Evolutionary conservation across 352 stramenopile species (phyloP).

Genomic region (Phytophthora niederhauseri): DNA sequence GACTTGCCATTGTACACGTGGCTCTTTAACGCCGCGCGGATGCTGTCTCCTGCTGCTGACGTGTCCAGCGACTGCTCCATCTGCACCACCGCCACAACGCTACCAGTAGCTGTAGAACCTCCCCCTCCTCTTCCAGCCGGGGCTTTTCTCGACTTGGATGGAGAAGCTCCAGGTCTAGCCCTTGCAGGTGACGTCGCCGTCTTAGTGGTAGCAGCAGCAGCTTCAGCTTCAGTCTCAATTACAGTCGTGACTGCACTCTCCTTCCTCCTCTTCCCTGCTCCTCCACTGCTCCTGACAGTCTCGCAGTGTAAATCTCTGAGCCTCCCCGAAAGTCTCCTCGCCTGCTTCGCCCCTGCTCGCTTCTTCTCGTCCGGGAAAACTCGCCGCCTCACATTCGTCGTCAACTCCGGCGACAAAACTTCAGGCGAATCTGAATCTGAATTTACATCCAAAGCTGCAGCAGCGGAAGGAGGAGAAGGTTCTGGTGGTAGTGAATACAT

Average conservation of each 20-base stretch:
- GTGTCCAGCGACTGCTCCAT: conserved; percentile 51
- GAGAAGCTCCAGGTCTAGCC: conserved; percentile 6
- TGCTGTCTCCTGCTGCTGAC: conserved; percentile 41
- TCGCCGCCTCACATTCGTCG: conserved; percentile 7
- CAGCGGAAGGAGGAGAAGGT: background rate
- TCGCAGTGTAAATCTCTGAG: conserved; percentile 29
- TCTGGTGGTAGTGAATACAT: conserved; percentile 10
- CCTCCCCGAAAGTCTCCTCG: conserved; percentile 26
- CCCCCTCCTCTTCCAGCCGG: conserved; percentile 3
- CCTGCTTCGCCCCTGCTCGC: conserved; percentile 18
- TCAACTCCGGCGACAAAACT: conserved; percentile 17
- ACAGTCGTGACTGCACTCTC: background rate
- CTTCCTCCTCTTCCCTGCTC: conserved; percentile 8
- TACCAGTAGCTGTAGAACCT: conserved; percentile 13
- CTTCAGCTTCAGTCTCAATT: background rate
- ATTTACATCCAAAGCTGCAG: background rate
- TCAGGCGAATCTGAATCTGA: conserved; percentile 3
- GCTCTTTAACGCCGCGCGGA: conserved; percentile 46
- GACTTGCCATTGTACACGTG: conserved; percentile 67
- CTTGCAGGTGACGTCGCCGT: background rate
- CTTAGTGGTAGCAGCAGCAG: background rate
- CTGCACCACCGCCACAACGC: conserved; percentile 35
- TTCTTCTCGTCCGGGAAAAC: conserved; percentile 9
- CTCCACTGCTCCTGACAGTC: conserved; percentile 6
- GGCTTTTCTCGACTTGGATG: conserved; percentile 1